Evolutionary conservation across 169 alveolate species (phyloP).

Genomic region (Prorocentrum cordatum): DNA sequence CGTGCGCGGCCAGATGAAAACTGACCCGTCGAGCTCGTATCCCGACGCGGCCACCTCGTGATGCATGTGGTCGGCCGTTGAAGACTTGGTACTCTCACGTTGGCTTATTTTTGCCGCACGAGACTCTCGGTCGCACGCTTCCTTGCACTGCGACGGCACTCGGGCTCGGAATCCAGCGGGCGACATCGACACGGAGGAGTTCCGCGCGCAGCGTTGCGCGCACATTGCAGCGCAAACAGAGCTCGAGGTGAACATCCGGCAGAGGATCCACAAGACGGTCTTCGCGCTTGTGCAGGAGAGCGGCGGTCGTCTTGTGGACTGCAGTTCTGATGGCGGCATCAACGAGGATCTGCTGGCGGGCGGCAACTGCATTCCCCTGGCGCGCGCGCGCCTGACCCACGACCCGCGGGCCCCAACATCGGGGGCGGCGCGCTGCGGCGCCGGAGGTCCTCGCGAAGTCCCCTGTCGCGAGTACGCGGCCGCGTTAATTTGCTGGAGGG

Average conservation of each 20-base stretch:
- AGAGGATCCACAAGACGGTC: neutral
- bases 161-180: neutral
- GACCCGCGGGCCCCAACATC: too few relatives aligned
- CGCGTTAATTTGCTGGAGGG: too few relatives aligned
- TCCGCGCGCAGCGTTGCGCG: too few relatives aligned
- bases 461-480: too few relatives aligned
- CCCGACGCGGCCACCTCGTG: neutral
- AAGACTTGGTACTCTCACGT: neutral
- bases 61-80: neutral
- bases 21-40: too few relatives aligned
- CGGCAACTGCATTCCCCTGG: too few relatives aligned
- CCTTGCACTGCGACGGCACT: constrained; percentile 15
- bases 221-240: neutral
- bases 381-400: too few relatives aligned
- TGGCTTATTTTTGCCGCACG: neutral
- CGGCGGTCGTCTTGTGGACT: neutral
- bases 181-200: too few relatives aligned
- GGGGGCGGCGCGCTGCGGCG: too few relatives aligned
- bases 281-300: neutral
- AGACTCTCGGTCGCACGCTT: neutral
- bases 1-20: too few relatives aligned
- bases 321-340: neutral
- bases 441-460: too few relatives aligned
- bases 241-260: neutral
- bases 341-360: neutral